These are phyloP conservation scores for Pseudogymnoascus sp. DNA, from an alignment of 2,329 filamentous ascomycete genomes.

Conservation along the genomic window DNA sequence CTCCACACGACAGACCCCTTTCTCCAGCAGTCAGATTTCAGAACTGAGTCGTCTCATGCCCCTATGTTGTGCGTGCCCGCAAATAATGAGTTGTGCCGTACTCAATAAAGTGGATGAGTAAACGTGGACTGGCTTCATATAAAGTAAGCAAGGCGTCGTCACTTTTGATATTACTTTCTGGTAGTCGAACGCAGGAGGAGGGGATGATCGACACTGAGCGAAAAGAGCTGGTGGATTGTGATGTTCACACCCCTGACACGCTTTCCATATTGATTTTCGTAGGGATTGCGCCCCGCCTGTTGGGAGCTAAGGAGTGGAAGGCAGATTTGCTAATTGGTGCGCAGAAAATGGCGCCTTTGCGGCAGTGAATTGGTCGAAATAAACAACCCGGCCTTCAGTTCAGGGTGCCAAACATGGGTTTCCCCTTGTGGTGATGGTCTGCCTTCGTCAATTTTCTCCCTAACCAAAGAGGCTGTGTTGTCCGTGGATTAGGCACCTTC, in stretches of 20 bases:
- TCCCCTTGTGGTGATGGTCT: not conserved
- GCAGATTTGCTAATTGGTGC: not conserved
- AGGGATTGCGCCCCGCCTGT: not conserved
- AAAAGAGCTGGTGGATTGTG: not conserved
- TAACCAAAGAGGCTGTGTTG: constrained; percentile 5
- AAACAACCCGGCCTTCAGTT: not conserved
- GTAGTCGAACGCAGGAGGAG: not conserved
- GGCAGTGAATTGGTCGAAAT: not conserved
- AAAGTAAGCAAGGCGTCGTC: not conserved
- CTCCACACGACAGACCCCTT: not conserved
- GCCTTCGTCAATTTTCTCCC: not conserved
- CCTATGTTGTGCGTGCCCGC: not conserved
- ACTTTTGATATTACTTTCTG: not conserved
- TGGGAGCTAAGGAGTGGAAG: not conserved
- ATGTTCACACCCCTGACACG: not conserved
- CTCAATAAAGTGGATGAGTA: not conserved
- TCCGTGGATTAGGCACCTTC: not conserved
- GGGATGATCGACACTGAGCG: not conserved
- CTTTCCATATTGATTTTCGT: constrained; percentile 5
- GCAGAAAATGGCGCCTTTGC: not conserved
- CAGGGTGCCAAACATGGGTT: not conserved
- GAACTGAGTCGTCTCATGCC: constrained; percentile 7
- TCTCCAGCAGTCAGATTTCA: not conserved
- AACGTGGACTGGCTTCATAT: not conserved
- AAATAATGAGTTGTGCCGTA: not conserved